Evolutionary conservation across 106 monocot species (phyloP), one percentile per base, ranked within the genome.

Genomic region (Dendrobium chrysotoxum): DNA sequence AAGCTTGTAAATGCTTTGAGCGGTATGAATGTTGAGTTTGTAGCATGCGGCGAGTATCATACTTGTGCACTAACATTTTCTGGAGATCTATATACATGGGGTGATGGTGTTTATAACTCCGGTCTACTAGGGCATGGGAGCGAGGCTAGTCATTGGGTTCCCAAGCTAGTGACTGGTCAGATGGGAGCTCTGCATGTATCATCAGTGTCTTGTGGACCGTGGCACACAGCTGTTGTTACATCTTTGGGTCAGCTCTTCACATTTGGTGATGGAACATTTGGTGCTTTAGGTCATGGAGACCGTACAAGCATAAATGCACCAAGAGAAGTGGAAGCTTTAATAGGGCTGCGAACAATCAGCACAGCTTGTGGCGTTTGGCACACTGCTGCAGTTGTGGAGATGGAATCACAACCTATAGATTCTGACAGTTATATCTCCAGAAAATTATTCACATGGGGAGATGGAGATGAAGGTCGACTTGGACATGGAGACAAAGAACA

Each of bases 21-120:
- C 40, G 78, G 85, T 15, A 80, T 71, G n/a, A 87, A 76, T 67
- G 42, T 87, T 21, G 91, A 91, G 20, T 79, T 70, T 79, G 88
- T 89, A 25, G 84, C 86, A 11, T 94, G 94, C 44, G 94, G 89
- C 2, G 90, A 88, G 38, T 85, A 85, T 81, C 90, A 87, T 79
- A 88, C 94, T 40, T 94, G 94, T 85, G 92, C 88, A 65, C 85
- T 94, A 38, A 88, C 94, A 71, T 78, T 82, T 20, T 88, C 92
- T 45, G 94, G 94, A 54, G 88, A 94, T 84, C 81, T 94, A 26
- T 94, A 92, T 76, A 85, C 81, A 35, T 94, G 94, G 94, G 94
- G 94, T 78, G 94, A 88, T 80, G 85, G 86, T 72, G 39, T 72
- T 67, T 65, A 87, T 53, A 81, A 70, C 77, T 79, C 80, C 46